Conservation (phyloP, 2,329 filamentous ascomycete genomes). For the Xylariales sp. region DNA sequence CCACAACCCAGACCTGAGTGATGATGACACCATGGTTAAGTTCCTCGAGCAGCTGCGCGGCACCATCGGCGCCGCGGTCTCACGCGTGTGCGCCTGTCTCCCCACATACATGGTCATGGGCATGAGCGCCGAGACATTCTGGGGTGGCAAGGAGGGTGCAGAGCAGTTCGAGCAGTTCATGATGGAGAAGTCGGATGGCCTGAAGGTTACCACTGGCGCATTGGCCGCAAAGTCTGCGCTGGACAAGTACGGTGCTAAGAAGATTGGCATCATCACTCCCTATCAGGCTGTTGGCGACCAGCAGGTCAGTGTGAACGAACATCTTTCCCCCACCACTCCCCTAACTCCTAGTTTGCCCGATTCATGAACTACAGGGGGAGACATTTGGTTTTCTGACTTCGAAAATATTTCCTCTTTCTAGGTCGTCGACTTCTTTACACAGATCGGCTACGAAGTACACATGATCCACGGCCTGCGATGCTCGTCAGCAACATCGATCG, state of each 20-base stretch:
- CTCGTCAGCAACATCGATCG: slow-evolving; percentile 16
- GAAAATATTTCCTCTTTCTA: too few relatives aligned
- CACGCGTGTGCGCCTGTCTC: slow-evolving; percentile 19
- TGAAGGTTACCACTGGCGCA: slow-evolving; percentile 25
- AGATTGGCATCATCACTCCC: slow-evolving; percentile 26
- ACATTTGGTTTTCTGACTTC: too few relatives aligned
- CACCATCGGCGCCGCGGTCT: slow-evolving; percentile 22
- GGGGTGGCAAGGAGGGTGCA: slow-evolving; percentile 24
- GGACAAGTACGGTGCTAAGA: slow-evolving; percentile 19
- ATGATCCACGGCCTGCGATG: slow-evolving; percentile 24
- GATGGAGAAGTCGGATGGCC: slow-evolving; percentile 20
- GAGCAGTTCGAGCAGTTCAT: slow-evolving; percentile 24
- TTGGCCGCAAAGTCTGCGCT: slow-evolving; percentile 23
- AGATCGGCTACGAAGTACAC: slow-evolving; percentile 22
- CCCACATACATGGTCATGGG: slow-evolving; percentile 27
- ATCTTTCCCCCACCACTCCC: too few relatives aligned
- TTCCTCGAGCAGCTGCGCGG: slow-evolving; percentile 23
- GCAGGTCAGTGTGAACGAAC: slow-evolving; percentile 14
- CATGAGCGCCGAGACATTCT: slow-evolving; percentile 27
- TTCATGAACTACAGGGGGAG: too few relatives aligned
- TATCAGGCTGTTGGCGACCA: slow-evolving; percentile 25
- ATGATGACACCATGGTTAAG: slow-evolving; percentile 21
- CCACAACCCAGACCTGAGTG: slow-evolving; percentile 21
- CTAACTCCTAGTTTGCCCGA: too few relatives aligned
- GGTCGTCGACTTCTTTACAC: slow-evolving; percentile 24